Base-by-base conservation (phyloP, 2,329 filamentous ascomycete genomes). In the Colletotrichum caudatum region DNA sequence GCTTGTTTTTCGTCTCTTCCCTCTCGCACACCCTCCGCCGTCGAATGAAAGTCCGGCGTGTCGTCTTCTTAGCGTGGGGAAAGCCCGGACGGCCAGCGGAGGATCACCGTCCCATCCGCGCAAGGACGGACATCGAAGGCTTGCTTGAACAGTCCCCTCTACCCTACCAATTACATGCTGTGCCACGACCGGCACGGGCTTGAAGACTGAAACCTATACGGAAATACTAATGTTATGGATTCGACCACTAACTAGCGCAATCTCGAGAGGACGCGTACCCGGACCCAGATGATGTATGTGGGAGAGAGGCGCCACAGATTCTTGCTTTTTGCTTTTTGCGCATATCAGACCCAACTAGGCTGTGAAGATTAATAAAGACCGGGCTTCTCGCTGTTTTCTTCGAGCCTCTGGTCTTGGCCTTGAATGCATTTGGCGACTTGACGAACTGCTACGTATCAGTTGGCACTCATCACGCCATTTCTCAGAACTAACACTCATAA, bases 31-130 rank as follows among this genome's bases (percentile, higher is more conserved):
- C 39, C 44, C 59, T 58, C 37, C 54, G 46, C 29, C 59, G 59
- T 72, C 59, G 37, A 58, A 53, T 71, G 65, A 50, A 54, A 58
- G 46, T 46, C 53, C 44, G n/a, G 64, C 59, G 64, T 37, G 44
- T 33, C 33, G 23, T 63, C 23, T 44, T 44, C 59, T 26, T 46
- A 44, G 66, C 57, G 67, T 72, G 70, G 70, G 70, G 67, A 71
- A 72, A 72, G 37, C 66, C 64, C 70, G 70, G 57, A 29, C 70
- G 67, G 70, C 71, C 61, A 65, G 44, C 70, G 61, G 50, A 48
- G 65, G 61, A 59, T 57, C 67, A 50, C 58, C 67, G 39, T 33
- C 23, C 65, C 35, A n/a, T 60, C 66, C 62, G 26, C n/a, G 33
- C 54, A 68, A 20, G 44, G 51, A 60, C 60, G 60, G 66, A 70